Evolutionary conservation across 768 basidiomycete genomes (phyloP), one percentile per base, ranked within the genome.

Genomic region (Cystofilobasidium ferigula): DNA sequence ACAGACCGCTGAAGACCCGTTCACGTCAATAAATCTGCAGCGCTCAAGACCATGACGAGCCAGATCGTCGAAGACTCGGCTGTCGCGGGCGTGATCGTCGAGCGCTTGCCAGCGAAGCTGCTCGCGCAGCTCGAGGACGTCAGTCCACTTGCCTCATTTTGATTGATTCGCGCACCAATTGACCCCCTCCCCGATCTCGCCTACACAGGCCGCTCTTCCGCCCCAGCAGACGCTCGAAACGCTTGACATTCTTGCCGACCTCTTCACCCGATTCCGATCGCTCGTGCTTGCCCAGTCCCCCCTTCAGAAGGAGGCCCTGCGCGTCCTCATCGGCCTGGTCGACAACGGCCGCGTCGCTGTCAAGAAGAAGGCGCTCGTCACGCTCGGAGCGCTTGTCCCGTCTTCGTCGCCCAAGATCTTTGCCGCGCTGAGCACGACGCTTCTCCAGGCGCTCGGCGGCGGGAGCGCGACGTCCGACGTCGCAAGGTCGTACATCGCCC

Each of bases 31-130:
- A 54, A 32, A 38, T 35, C 61, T 42, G 20, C 71, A 93, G 94
- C 91, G 6, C 79, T 99, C 64, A 98, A 97, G 78, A 94, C 91
- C 3, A 92, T 98, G 70, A 91, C 92, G 5, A 82, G 86, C 22
- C 92, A 97, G 76, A 80, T 98, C 58, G 88, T 89, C 12, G 82
- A 84, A 7, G 87, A 88, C 69, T 85, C 87, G 61, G 85, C 84
- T 72, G 84, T 93, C 64, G 86, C 87, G 0, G 80, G 80, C 1
- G 85, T 85, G 47, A 87, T 87, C 38, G 90, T 89, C 71, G 83
- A 84, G 51, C 91, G 87, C 77, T 79, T 97, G 57, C 85, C 87
- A 1, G 87, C 90, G 10, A 88, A 87, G 74, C 79, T 95, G 9
- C 81, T 97, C 14, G 80, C 77, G 2, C 89, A 93, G 71, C 80